Percentiles rank a stretch among this genome's conserved stretches.
Conservation (phyloP, 768 basidiomycete species). For the Amanita polypyramis region DNA sequence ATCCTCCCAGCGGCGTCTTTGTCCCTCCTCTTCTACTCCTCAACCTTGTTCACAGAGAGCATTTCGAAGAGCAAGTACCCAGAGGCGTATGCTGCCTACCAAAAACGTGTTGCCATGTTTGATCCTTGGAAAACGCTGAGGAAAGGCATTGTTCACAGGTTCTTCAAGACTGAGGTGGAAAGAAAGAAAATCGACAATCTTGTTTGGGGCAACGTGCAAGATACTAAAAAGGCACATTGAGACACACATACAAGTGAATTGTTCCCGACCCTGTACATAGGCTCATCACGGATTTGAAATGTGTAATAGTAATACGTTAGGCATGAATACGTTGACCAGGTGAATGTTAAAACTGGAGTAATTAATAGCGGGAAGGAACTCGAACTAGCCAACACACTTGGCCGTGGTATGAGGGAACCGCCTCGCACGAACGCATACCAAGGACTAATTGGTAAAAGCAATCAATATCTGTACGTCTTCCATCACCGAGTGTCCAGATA, state of each 20-base stretch:
- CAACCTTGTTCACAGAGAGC: constrained; percentile 71
- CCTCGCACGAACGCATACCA: constrained; percentile 8
- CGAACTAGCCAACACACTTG: constrained; percentile 17
- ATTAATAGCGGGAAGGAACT: constrained; percentile 12
- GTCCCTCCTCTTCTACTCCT: constrained; percentile 64
- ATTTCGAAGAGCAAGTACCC: constrained; percentile 74
- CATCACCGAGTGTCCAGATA: too few relatives aligned
- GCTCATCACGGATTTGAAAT: too few relatives aligned
- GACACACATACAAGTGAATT: not conserved
- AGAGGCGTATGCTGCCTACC: constrained; percentile 58
- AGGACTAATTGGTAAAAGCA: constrained; percentile 13
- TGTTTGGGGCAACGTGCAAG: constrained; percentile 6
- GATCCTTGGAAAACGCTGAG: constrained; percentile 24
- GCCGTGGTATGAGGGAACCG: constrained; percentile 12
- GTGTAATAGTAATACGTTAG: too few relatives aligned
- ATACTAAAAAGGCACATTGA: not conserved
- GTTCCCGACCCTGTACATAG: not conserved
- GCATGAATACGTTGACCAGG: too few relatives aligned
- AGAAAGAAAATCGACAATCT: constrained; percentile 20
- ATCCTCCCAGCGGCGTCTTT: constrained; percentile 52
- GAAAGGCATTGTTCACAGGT: constrained; percentile 1
- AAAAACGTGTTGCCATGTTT: constrained; percentile 77
- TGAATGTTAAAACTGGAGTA: too few relatives aligned
- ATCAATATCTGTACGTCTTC: constrained; percentile 15
- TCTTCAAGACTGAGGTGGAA: constrained; percentile 1